Base-by-base conservation (phyloP, 352 stramenopile genomes). In the Thalassiosira allenii region DNA sequence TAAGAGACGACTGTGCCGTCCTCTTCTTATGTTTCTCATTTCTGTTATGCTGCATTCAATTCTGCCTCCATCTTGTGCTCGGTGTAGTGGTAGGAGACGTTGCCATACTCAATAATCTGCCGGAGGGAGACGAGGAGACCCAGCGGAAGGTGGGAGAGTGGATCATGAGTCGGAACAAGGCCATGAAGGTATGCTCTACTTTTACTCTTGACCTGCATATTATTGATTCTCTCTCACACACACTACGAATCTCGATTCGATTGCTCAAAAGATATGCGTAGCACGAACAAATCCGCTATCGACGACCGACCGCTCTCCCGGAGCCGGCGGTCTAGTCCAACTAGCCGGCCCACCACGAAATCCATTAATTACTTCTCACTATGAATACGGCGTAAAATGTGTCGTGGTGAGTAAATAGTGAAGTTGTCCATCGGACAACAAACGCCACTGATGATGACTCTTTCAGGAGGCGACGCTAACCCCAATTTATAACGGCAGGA, bases 301-400 rank as follows among this genome's bases (percentile, higher is more conserved):
- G 44, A 86, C 86, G 4, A 86, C 75, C 3, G 68, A 91, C 76
- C 70, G 85, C 29, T 81, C 85, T 62, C 83, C 86, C 32, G 86
- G 86, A 27, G 56, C 79, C 9, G 51, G 54, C 37, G 84, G 84
- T 33, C 47, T 94, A 1, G 53, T 68, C 14, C 83, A 89, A 69
- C 76, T 94, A n/a, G 87, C 84, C 8, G 87, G 90, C 20, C 61
- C 64, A 33, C 32, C 79, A n/a, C 68, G 90, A 34, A 59, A 75
- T n/a, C 87, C 82, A 44, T 57, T 95, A 4, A 67, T 95, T 6
- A 94, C 89, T 8, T 87, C 87, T 33, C 89, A 95, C 49, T 82
- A 67, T 37, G 91, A 95, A 79, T 91, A 88, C 62, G 89, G 88
- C 0, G 91, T 95, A 51, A 90, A 91, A 74, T 92, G 88, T 44